These are phyloP conservation scores for Neurospora sp. DNA, from an alignment of 495 filamentous ascomycete genomes.

Conservation along the genomic window DNA sequence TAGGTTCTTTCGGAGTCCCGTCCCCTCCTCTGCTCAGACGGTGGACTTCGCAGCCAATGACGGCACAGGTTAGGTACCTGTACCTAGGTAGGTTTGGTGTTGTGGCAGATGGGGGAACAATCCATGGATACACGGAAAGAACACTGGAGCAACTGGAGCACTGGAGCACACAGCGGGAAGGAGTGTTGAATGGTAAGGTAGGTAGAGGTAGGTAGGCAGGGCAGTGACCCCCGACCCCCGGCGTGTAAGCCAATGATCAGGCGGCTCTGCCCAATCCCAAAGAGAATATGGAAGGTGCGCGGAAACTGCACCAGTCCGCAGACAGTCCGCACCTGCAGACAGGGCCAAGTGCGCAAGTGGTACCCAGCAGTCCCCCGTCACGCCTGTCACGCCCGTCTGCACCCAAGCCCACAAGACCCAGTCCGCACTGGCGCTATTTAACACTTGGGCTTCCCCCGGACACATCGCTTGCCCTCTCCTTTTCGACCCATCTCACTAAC, in stretches of 20 bases:
- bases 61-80: not conserved
- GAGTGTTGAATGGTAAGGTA: not conserved
- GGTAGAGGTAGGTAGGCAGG: not conserved
- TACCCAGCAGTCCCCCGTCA: not conserved
- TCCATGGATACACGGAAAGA: not conserved
- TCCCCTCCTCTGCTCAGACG: not conserved
- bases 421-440: constrained; percentile 21
- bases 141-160: not conserved
- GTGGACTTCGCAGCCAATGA: not conserved
- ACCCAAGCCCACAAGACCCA: not conserved
- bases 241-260: not conserved
- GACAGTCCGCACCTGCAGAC: not conserved
- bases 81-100: not conserved
- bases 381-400: not conserved
- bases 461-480: constrained; percentile 14
- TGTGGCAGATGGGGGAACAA: not conserved
- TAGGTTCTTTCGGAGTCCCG: not conserved
- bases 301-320: not conserved
- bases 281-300: not conserved
- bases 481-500: constrained; percentile 16
- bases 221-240: not conserved
- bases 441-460: constrained; percentile 23
- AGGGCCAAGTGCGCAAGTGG: not conserved
- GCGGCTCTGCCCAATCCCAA: not conserved
- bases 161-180: not conserved